Percentiles rank a stretch among this genome's conserved stretches.
Evolutionary conservation across 2,329 filamentous ascomycete genomes (phyloP).

Genomic region (Didymella keratinophila): DNA sequence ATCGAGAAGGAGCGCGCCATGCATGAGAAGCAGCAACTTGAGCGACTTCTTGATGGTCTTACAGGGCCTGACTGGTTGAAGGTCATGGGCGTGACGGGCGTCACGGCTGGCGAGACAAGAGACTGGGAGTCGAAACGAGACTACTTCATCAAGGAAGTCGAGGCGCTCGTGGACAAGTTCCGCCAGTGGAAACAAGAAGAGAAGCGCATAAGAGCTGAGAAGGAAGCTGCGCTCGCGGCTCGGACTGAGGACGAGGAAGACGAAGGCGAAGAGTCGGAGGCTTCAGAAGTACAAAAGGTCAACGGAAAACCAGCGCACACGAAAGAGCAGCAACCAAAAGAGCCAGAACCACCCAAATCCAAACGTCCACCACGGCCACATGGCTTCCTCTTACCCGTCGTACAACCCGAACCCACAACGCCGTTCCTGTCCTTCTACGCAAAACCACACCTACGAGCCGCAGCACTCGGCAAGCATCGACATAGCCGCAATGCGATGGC

Average conservation of each 20-base stretch:
- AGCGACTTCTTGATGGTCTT: slow-evolving; percentile 77
- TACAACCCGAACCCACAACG: slow-evolving; percentile 53
- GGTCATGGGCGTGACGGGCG: slow-evolving; percentile 84
- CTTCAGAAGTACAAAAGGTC: slow-evolving; percentile 39
- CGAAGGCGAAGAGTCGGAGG: slow-evolving; percentile 48
- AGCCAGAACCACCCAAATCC: slow-evolving; percentile 48
- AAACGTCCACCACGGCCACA: slow-evolving; percentile 44
- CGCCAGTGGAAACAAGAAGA: slow-evolving; percentile 88
- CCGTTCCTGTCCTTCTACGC: slow-evolving; percentile 89
- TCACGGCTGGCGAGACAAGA: slow-evolving; percentile 86
- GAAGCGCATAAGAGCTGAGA: slow-evolving; percentile 79
- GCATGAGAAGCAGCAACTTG: slow-evolving; percentile 72
- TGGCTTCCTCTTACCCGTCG: slow-evolving; percentile 40
- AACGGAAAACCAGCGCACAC: slow-evolving; percentile 18
- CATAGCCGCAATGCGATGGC: slow-evolving; percentile 75
- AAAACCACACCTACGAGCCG: slow-evolving; percentile 80
- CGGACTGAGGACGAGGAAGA: slow-evolving; percentile 58
- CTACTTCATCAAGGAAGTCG: slow-evolving; percentile 84
- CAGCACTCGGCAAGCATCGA: slow-evolving; percentile 75
- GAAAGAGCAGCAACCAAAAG: slow-evolving; percentile 54
- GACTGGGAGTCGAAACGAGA: slow-evolving; percentile 84
- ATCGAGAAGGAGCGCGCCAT: slow-evolving; percentile 72
- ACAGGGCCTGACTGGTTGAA: slow-evolving; percentile 93
- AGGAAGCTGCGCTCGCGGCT: slow-evolving; percentile 67
- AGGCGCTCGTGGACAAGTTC: slow-evolving; percentile 86